Base-by-base conservation (phyloP, 1,284 basidiomycete genomes). In the Malassezia caprae region DNA sequence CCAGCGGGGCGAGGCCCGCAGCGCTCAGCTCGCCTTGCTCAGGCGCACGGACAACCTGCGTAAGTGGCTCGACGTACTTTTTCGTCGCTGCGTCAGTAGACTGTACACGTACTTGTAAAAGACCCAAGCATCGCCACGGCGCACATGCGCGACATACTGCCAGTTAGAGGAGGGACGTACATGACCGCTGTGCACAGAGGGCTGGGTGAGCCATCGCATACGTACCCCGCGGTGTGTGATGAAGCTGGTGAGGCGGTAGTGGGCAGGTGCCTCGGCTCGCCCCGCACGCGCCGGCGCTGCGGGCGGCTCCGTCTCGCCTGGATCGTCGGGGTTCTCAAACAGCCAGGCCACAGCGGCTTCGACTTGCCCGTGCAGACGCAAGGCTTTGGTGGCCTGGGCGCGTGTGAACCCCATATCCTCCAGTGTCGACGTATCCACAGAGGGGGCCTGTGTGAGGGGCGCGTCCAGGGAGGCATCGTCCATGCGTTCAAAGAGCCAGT, bases 331-430 rank as follows among this genome's bases (percentile, higher is more conserved):
- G 68, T 98, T 87, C 59, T 82, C 88, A 77, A 98, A 96, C n/a
- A 96, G 78, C 93, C 93, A 98, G 62, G 94, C 91, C 3, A 96
- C 83, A 0, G 91, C 91, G 23, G 86, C 81, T 65, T 93, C 90
- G 0, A 83, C 76, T 66, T 89, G 82, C 17, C 84, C 79, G 85
- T 90, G 89, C 71, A 93, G 83, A 1, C 83, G 79, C 12, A 98
- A 78, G 0, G 93, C 91, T 72, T 96, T 96, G 51, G 80, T 79
- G 0, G 90, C 90, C 73, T 96, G 90, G 2, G 83, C 80, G 2
- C 76, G 55, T 0, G 86, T 86, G 77, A 98, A 96, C 15, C 93
- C 94, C 91, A 98, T 96, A 63, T 94, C 90, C 2, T 80, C 78
- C 30, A 98, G 78, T 80, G 86, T 82, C 21, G 75, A 46, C 2